A percentile compares a stretch with the other conserved stretches of the same genome.
Evolutionary conservation across 2,329 filamentous ascomycete species (phyloP).

Genomic region (Rutstroemia sydowiana): DNA sequence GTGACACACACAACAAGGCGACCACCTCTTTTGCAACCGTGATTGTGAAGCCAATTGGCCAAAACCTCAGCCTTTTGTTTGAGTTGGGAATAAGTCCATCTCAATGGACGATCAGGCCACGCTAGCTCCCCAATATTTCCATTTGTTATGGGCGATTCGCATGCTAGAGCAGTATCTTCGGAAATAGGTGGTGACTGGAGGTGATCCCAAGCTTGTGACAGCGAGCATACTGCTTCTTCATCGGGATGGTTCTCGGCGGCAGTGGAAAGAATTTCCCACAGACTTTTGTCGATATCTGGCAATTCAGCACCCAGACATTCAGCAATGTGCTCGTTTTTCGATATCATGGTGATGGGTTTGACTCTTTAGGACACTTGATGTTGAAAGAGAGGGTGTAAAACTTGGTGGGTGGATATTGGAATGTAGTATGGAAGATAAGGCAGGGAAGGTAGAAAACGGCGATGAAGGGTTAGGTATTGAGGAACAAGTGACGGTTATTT

Average conservation of each 20-base stretch:
- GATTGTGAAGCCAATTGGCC: neutral
- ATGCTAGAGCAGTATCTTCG: neutral
- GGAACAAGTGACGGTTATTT: too few species aligned
- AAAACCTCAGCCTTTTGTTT: neutral
- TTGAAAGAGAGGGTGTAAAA: too few species aligned
- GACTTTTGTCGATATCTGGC: neutral
- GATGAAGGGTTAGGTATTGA: too few species aligned
- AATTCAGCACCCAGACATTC: too few species aligned
- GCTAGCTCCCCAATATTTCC: too few species aligned
- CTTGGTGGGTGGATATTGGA: too few species aligned
- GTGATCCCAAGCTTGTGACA: constrained; percentile 1
- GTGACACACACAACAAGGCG: constrained; percentile 7
- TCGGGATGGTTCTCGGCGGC: neutral
- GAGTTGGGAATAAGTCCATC: constrained; percentile 1
- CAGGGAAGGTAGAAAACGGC: too few species aligned
- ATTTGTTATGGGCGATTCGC: too few species aligned
- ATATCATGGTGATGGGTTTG: too few species aligned
- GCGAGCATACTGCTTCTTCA: constrained; percentile 6
- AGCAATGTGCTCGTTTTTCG: too few species aligned
- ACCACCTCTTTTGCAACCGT: neutral
- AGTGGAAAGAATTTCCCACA: constrained; percentile 7
- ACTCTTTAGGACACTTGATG: too few species aligned
- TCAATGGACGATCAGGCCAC: neutral
- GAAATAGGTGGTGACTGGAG: neutral
- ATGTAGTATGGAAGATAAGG: too few species aligned